A percentile compares a stretch with the other conserved stretches of the same genome.
These are phyloP conservation scores for Aphanomyces euteiches DNA, from an alignment of 352 stramenopile species.

Conservation along the genomic window DNA sequence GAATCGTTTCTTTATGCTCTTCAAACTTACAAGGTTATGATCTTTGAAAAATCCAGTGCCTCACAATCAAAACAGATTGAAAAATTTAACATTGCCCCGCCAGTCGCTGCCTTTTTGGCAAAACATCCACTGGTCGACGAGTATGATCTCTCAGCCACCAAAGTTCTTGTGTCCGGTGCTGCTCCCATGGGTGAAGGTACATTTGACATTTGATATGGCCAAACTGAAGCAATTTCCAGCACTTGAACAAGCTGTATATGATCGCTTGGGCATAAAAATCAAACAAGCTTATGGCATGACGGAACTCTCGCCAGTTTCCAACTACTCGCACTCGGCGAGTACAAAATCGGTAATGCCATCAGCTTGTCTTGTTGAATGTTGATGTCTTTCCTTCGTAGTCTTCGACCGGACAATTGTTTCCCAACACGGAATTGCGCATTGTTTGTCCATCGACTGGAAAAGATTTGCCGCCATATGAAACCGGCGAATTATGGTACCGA, in stretches of 20 bases:
- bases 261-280: constrained; percentile 59
- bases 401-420: constrained; percentile 47
- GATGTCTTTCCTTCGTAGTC: constrained; percentile 17
- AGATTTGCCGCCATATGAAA: constrained; percentile 39
- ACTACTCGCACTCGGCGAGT: not conserved
- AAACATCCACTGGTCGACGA: constrained; percentile 89
- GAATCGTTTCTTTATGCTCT: constrained; percentile 82
- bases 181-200: constrained; percentile 60
- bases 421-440: constrained; percentile 56
- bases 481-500: constrained; percentile 81
- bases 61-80: not conserved
- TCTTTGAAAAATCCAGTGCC: constrained; percentile 14
- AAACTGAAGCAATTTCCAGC: constrained; percentile 34
- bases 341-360: not conserved
- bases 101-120: constrained; percentile 75
- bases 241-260: constrained; percentile 50
- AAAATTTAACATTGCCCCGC: constrained; percentile 81
- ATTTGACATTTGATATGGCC: not conserved
- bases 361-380: too few relatives aligned
- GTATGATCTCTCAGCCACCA: constrained; percentile 85
- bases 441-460: constrained; percentile 43
- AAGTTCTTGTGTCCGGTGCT: constrained; percentile 63
- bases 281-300: constrained; percentile 43
- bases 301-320: constrained; percentile 33
- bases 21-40: constrained; percentile 44